Base-by-base conservation (phyloP, 495 filamentous ascomycete genomes). In the Penicillium bialowiezense region DNA sequence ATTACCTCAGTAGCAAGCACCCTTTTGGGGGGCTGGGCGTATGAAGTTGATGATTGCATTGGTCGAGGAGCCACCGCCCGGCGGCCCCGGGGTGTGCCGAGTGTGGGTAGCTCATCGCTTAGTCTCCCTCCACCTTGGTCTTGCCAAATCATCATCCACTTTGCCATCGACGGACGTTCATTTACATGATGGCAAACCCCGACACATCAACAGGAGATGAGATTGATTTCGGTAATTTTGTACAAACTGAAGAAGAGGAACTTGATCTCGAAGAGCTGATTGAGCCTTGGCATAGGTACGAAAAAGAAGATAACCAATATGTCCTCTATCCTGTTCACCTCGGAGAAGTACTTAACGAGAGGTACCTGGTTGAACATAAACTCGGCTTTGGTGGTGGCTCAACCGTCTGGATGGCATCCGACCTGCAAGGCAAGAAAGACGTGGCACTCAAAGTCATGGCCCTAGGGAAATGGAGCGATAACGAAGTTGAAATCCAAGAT, bases 361-460 rank as follows among this genome's bases (percentile, higher is more conserved):
- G 87, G 65, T 92, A 95, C 69, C 88, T 86, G 8, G 80, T 95
- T 24, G 82, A 91, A 55, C 84, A 88, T 58, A 92, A 95, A 72
- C 75, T 91, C 15, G 89, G 89, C 14, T 91, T 44, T 85, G 89
- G 89, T 50, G 88, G 90, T 57, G 90, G 90, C 68, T 90, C 86
- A 7, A 92, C 89, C 9, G 89, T 95, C 31, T 92, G 88, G 89
- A 73, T 92, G 37, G 68, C 65, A 19, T 50, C 48, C 47, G 66
- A 75, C 54, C 45, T 56, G 17, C 51, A 50, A 56, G 67, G 56
- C 29, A 52, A 58, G 12, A 61, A 21, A 24, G 32, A 63, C 21
- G 57, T 62, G n/a, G 62, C 62, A 14, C 48, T 68, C 37, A 68
- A 65, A 50, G 44, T 60, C 34, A 55, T 65, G 50, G 39, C 44